These are phyloP conservation scores for Saccharomyces hybrid DNA, from an alignment of 1,139 yeast species.

Conservation along the genomic window DNA sequence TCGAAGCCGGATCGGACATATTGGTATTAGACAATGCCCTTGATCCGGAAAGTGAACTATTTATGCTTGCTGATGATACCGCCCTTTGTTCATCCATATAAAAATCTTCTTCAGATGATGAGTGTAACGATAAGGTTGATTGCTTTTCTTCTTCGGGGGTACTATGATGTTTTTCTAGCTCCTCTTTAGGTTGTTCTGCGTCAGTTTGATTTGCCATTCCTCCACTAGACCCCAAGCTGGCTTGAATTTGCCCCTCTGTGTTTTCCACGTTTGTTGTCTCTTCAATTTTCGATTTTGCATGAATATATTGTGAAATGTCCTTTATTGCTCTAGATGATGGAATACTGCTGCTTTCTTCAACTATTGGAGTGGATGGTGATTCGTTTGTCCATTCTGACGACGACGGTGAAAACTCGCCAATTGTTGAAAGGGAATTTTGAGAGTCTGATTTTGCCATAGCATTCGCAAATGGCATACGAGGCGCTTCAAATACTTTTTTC, in stretches of 20 bases:
- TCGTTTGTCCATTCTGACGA: constrained; percentile 35
- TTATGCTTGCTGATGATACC: constrained; percentile 20
- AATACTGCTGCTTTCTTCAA: constrained; percentile 10
- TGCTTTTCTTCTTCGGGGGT: constrained; percentile 1
- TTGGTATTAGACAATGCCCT: constrained; percentile 8
- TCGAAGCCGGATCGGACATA: constrained; percentile 2
- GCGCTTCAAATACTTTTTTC: constrained; percentile 28
- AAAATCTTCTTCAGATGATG: constrained; percentile 18
- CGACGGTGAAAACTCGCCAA: constrained; percentile 39
- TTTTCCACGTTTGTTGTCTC: not conserved
- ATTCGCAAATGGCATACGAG: constrained; percentile 22
- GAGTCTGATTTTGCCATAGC: constrained; percentile 24
- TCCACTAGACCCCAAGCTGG: not conserved
- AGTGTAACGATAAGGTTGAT: constrained; percentile 2
- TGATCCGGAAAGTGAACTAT: constrained; percentile 15
- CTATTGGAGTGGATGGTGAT: constrained; percentile 22
- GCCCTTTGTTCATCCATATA: constrained; percentile 19
- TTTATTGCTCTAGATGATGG: constrained; percentile 29
- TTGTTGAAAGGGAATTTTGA: constrained; percentile 30
- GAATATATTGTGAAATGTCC: constrained; percentile 24
- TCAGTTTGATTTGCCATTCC: not conserved
- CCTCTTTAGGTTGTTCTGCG: not conserved
- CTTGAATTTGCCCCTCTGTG: not conserved
- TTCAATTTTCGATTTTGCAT: constrained; percentile 1
- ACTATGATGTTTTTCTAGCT: not conserved